These are phyloP conservation scores for Microcyclospora pomicola DNA, from an alignment of 2,329 filamentous ascomycete species.

Conservation along the genomic window DNA sequence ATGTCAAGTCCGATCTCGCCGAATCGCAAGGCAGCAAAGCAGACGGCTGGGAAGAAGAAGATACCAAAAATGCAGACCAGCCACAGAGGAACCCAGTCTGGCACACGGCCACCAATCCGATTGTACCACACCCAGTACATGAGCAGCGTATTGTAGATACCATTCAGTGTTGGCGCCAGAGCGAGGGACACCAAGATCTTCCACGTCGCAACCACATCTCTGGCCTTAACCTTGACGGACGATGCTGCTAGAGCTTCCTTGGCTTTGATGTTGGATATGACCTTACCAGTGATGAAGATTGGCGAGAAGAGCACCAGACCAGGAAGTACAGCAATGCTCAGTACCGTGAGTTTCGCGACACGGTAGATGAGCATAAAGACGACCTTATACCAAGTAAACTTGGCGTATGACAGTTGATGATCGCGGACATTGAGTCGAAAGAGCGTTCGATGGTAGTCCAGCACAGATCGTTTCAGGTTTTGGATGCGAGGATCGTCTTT, in stretches of 20 bases:
- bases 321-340: slow-evolving; percentile 71
- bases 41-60: slow-evolving; percentile 72
- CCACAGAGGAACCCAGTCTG: slow-evolving; percentile 68
- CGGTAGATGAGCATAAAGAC: slow-evolving; percentile 68
- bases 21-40: slow-evolving; percentile 84
- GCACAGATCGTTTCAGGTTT: slow-evolving; percentile 58
- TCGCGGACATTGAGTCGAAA: slow-evolving; percentile 78
- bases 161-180: slow-evolving; percentile 68
- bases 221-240: slow-evolving; percentile 74
- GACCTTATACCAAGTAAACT: slow-evolving; percentile 63
- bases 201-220: slow-evolving; percentile 88
- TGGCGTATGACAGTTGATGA: slow-evolving; percentile 87
- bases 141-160: slow-evolving; percentile 62
- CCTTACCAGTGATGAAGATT: slow-evolving; percentile 71
- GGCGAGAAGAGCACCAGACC: slow-evolving; percentile 79
- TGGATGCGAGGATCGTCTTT: slow-evolving; percentile 80
- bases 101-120: slow-evolving; percentile 68
- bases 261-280: slow-evolving; percentile 70
- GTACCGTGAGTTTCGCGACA: slow-evolving; percentile 58
- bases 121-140: slow-evolving; percentile 69
- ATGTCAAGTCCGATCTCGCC: slow-evolving; percentile 99
- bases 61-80: slow-evolving; percentile 59
- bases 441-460: slow-evolving; percentile 75
- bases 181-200: slow-evolving; percentile 81
- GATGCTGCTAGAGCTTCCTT: slow-evolving; percentile 72